Evolutionary conservation across 345 rosid genomes (phyloP).

Genomic region (Trapa bicornis): DNA sequence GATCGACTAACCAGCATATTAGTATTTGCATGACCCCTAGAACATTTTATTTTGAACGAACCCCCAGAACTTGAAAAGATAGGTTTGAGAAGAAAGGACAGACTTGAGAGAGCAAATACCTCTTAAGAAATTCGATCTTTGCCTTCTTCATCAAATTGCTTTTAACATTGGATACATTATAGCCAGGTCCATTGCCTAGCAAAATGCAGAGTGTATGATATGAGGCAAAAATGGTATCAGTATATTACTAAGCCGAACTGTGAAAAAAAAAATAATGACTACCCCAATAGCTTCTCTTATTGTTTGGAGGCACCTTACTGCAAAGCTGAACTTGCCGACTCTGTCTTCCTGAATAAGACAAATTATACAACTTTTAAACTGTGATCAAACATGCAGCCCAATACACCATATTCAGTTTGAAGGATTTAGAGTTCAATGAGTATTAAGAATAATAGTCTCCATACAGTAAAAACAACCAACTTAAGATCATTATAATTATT

Average conservation of each 20-base stretch:
- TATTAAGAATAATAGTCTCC: background rate
- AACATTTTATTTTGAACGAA: too few species aligned
- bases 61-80: background rate
- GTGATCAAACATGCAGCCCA: constrained; percentile 2
- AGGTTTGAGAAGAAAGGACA: background rate
- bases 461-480: background rate
- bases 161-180: constrained; percentile 45
- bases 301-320: constrained; percentile 65
- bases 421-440: background rate
- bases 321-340: constrained; percentile 69
- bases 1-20: background rate
- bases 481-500: background rate
- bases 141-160: constrained; percentile 90
- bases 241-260: background rate
- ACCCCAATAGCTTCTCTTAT: constrained; percentile 48
- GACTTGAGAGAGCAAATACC: constrained; percentile 22
- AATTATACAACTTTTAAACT: constrained; percentile 8
- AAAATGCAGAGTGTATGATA: background rate
- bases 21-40: background rate
- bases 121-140: constrained; percentile 56
- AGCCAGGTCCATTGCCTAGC: constrained; percentile 43
- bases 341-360: constrained; percentile 44
- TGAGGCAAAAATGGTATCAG: background rate
- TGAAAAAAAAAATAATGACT: constrained; percentile 1
- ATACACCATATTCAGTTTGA: background rate